These are phyloP conservation scores for Kodamaea jinghongensis DNA, from an alignment of 805 yeast species.

Conservation along the genomic window DNA sequence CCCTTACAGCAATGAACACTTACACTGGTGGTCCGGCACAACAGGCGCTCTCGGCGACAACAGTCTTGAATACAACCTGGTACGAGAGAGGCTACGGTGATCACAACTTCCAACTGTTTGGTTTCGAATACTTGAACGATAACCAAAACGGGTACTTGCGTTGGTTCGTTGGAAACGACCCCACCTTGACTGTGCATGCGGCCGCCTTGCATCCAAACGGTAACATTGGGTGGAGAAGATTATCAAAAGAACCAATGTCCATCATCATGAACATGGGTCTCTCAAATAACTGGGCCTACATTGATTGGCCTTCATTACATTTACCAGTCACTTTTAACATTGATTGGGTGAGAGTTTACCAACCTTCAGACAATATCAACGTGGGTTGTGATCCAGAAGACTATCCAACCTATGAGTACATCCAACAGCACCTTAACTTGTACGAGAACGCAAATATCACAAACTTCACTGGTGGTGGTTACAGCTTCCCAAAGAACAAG, in stretches of 20 bases:
- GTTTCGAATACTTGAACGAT: slow-evolving; percentile 76
- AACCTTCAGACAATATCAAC: slow-evolving; percentile 60
- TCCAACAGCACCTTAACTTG: slow-evolving; percentile 63
- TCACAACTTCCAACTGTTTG: slow-evolving; percentile 66
- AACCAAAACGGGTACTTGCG: slow-evolving; percentile 67
- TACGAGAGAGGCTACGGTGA: slow-evolving; percentile 59
- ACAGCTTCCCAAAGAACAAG: slow-evolving; percentile 38
- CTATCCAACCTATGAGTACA: slow-evolving; percentile 84
- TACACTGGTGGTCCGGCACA: slow-evolving; percentile 94
- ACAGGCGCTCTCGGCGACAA: slow-evolving; percentile 85
- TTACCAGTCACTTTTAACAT: slow-evolving; percentile 79
- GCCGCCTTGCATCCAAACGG: slow-evolving; percentile 86
- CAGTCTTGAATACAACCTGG: slow-evolving; percentile 81
- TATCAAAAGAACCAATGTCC: slow-evolving; percentile 92
- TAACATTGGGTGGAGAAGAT: slow-evolving; percentile 77
- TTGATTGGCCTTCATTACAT: slow-evolving; percentile 77
- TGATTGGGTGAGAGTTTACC: slow-evolving; percentile 89
- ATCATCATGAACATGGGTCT: slow-evolving; percentile 84
- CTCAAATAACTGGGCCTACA: slow-evolving; percentile 89
- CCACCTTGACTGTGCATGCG: slow-evolving; percentile 72
- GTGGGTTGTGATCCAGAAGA: slow-evolving; percentile 84
- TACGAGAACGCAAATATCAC: slow-evolving; percentile 71
- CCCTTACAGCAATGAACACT: slow-evolving; percentile 77
- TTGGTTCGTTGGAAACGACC: slow-evolving; percentile 83
- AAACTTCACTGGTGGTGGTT: slow-evolving; percentile 74